Evolutionary conservation across 2,329 filamentous ascomycete genomes (phyloP), one percentile per base, ranked within the genome.

Genomic region (Verticillium longisporum): DNA sequence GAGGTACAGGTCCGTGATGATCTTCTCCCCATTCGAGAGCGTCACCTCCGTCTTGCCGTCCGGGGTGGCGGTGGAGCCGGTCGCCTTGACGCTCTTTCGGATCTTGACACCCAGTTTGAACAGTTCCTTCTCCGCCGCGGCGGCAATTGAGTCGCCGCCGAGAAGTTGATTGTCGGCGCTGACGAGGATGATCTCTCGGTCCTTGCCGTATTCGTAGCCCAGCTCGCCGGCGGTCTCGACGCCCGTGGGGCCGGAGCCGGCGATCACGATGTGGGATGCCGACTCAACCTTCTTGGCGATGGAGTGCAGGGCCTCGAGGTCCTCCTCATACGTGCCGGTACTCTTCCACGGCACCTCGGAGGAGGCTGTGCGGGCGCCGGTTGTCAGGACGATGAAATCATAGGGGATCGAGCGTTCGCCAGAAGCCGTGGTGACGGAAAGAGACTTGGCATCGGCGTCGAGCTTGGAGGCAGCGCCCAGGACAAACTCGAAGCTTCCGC

Each of bases 181-280:
- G 5, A 85, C 72, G 33, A 86, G 76, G 4, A 82, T 63, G 37
- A 86, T 75, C 62, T 78, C 74, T 65, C 83, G 82, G 31, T 75
- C 72, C 64, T 77, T 78, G 54, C 54, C 54, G 68, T 76, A 85
- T 65, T 79, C 80, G 69, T 74, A 79, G 56, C 75, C 78, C 32
- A 87, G 76, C 74, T 87, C 84, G 50, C 77, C 82, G 2, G 81
- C 80, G 4, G 78, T 69, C 72, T 87, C 84, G 60, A 83, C 76
- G 60, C 84, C 84, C 1, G 84, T 86, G 56, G 79, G 66, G 45
- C 84, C 84, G 1, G 77, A 83, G 57, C 84, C 84, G 3, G 77
- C 83, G n/a, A 87, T 72, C 61, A 85, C 76, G 66, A 86, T 78
- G 69, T 80, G 79, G 62, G 73, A 73, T 4, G 84, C 83, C 1